Conservation (phyloP, 2,329 filamentous ascomycete species). For the Myriosclerotinia curreyana region DNA sequence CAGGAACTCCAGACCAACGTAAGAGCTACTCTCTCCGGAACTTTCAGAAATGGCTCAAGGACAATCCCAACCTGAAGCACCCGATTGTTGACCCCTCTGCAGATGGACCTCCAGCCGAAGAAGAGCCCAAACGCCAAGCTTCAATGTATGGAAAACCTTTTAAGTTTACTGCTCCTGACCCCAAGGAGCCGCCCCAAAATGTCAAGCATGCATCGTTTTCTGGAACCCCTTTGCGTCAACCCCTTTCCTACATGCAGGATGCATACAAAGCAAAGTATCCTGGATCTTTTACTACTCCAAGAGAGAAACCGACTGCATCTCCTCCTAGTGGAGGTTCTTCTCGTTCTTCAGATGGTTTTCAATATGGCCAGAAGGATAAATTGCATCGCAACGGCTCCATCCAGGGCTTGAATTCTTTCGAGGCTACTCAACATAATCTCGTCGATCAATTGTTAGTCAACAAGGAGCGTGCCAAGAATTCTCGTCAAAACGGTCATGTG, state of each 20-base stretch:
- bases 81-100: constrained; percentile 28
- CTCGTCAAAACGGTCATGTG: constrained; percentile 7
- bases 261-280: constrained; percentile 24
- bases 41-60: constrained; percentile 28
- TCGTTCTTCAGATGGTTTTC: constrained; percentile 29
- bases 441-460: constrained; percentile 32
- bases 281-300: constrained; percentile 19
- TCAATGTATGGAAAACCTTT: constrained; percentile 36
- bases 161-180: constrained; percentile 17
- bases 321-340: constrained; percentile 37
- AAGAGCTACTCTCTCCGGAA: constrained; percentile 26
- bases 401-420: constrained; percentile 31
- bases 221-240: constrained; percentile 7
- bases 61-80: constrained; percentile 27
- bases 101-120: constrained; percentile 30
- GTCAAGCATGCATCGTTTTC: constrained; percentile 20
- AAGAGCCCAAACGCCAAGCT: constrained; percentile 26
- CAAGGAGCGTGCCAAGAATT: constrained; percentile 24
- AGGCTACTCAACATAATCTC: constrained; percentile 30
- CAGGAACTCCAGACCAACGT: constrained; percentile 26
- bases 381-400: constrained; percentile 1
- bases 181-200: constrained; percentile 7
- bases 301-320: constrained; percentile 21
- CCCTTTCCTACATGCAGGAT: constrained; percentile 19
- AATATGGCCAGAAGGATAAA: constrained; percentile 26